Evolutionary conservation across 2,329 filamentous ascomycete species (phyloP), one percentile per base, ranked within the genome.

Genomic region (Trichoderma pleuroti): DNA sequence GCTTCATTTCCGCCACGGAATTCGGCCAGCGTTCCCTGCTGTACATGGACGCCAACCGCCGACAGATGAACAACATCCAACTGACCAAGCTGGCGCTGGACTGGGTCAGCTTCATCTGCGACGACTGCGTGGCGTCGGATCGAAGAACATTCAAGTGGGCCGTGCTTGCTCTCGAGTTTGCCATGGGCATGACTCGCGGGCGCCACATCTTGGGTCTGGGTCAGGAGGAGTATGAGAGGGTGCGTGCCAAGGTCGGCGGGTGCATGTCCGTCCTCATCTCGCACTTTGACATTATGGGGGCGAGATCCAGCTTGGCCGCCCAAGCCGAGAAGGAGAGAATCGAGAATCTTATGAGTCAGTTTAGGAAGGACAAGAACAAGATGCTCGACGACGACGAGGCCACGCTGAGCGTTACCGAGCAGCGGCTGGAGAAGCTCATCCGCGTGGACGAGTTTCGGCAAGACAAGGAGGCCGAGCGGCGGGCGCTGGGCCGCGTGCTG

Each of bases 201-300:
- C 91, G 94, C 71, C 94, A 97, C 76, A 97, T 99, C 61, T 83
- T 99, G n/a, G 93, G 91, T 1, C 90, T 99, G 72, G 93, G 91
- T 52, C 93, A 97, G 71, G 88, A 92, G 52, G 95, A 99, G 77
- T 99, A 97, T 79, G 88, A 90, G 7, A 90, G 87, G 73, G 84
- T 99, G 73, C 89, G 95, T 57, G 86, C 89, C 71, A 98, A 98
- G 80, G 96, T 99, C 6, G 94, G 94, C 10, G 95, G 95, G 0
- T 99, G 96, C 80, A 99, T 99, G 96, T 94, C 93, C 24, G 87
- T 99, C 28, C 86, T 99, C 62, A 98, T 99, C 75, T 98, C 94
- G 11, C 96, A 99, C 81, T 99, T 99, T 77, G 96, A 99, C 80
- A 98, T 99, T 81, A 97, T 99, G 92, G 96, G 96, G 28, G 96